Base-by-base conservation (phyloP, 2,329 filamentous ascomycete genomes). In the Madurella fahalii region DNA sequence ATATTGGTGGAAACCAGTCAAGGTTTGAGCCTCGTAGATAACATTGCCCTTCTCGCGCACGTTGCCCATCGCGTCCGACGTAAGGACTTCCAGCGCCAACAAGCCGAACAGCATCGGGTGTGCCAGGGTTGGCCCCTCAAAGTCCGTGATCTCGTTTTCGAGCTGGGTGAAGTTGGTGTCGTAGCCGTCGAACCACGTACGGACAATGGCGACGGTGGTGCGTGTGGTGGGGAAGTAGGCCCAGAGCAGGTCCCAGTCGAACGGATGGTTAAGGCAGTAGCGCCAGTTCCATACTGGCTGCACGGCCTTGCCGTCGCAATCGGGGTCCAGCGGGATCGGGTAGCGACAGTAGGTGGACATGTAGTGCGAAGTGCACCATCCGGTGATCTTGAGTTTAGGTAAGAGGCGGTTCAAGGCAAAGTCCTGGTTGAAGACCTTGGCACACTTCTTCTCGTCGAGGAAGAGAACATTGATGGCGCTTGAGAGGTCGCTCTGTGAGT, bases 181-280 rank as follows among this genome's bases (percentile, higher is more conserved):
- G 53, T 56, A 56, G 39, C 44, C 30, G 20, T 56, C 39, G 30
- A 52, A 48, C 48, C 53, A 56, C 11, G 53, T 52, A 13, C 49
- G 53, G 40, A 56, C 44, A 16, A 56, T 48, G 39, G 32, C 53
- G 20, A 56, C 25, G 17, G 53, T 42, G 30, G 53, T 52, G 17
- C 39, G 30, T 15, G 53, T 56, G 13, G 37, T 12, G 9, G 53
- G 53, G 41, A 56, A 20, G 44, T 52, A 52, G 2, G 40, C 53
- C 48, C 53, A 56, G n/a, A 56, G 30, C 48, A 56, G 47, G 53
- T 52, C 49, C 53, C 53, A 52, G 48, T 56, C 44, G 49, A 56
- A 56, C n/a, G 53, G 53, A 39, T 52, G 48, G 48, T 49, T 56
- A 42, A 56, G 37, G 31, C 31, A 39, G 40, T 54, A 54, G 30